Evolutionary conservation across 1,139 yeast genomes (phyloP).

Genomic region (Kluyveromyces marxianus): DNA sequence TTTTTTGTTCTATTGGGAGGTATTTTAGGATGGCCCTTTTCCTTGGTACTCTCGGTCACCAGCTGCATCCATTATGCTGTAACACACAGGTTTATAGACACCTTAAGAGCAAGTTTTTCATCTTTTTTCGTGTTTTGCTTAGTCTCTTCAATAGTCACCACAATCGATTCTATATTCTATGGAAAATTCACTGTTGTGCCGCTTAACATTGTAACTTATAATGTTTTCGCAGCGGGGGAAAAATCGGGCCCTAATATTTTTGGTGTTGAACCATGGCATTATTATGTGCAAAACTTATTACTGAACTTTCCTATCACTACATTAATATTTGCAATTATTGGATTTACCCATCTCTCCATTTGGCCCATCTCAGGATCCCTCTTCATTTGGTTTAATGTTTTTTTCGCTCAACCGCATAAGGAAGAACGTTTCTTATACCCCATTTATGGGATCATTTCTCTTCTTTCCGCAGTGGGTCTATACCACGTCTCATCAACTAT

Average conservation of each 20-base stretch:
- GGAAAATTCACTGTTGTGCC: conserved; percentile 64
- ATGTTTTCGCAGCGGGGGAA: conserved; percentile 66
- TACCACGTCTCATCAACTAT: neutral
- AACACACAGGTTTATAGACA: conserved; percentile 23
- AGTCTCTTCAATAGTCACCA: conserved; percentile 34
- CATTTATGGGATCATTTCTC: conserved; percentile 58
- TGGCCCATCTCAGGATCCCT: conserved; percentile 39
- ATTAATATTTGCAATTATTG: conserved; percentile 25
- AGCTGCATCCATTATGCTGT: conserved; percentile 33
- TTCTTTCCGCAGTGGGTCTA: conserved; percentile 52
- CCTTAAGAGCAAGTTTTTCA: conserved; percentile 29
- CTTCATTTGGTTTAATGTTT: conserved; percentile 58
- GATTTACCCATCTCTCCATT: conserved; percentile 20
- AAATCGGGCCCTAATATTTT: conserved; percentile 81
- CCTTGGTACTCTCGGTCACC: conserved; percentile 58
- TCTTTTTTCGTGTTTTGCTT: conserved; percentile 28
- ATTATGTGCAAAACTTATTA: conserved; percentile 60
- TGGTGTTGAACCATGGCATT: conserved; percentile 79
- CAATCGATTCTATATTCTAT: conserved; percentile 61
- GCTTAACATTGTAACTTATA: conserved; percentile 72
- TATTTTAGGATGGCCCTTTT: conserved; percentile 88
- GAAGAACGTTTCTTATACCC: conserved; percentile 91
- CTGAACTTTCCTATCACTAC: conserved; percentile 57
- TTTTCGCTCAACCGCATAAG: conserved; percentile 77
- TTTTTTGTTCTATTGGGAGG: conserved; percentile 58